Conservation (phyloP, 2,329 filamentous ascomycete species). For the Beauveria scarabaeidicola region DNA sequence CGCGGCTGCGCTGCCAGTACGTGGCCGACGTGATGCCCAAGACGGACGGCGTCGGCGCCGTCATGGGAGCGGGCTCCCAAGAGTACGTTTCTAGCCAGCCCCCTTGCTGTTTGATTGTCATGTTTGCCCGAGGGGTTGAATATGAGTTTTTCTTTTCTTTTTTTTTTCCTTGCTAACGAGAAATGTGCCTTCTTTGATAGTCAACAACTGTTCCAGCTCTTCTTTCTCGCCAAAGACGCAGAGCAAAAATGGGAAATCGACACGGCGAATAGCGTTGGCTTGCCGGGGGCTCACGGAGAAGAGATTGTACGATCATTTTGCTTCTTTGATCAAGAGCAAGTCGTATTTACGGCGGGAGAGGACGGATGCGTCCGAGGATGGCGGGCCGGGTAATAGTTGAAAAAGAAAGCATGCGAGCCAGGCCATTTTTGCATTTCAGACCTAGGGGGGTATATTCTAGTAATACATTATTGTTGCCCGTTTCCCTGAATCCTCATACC, state of each 20-base stretch:
- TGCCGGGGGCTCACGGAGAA: slow-evolving; percentile 53
- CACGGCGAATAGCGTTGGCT: slow-evolving; percentile 45
- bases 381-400: slow-evolving; percentile 27
- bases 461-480: background rate
- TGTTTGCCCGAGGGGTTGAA: slow-evolving; percentile 13
- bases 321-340: slow-evolving; percentile 51
- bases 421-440: background rate
- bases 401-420: slow-evolving; percentile 13
- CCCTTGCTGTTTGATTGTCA: background rate
- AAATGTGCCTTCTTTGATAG: slow-evolving; percentile 24
- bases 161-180: background rate
- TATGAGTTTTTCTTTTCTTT: background rate
- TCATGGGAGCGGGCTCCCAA: slow-evolving; percentile 58
- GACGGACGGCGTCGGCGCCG: slow-evolving; percentile 47
- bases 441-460: slow-evolving; percentile 4
- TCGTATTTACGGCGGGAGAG: slow-evolving; percentile 51
- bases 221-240: slow-evolving; percentile 46
- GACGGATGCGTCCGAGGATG: slow-evolving; percentile 51
- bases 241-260: slow-evolving; percentile 45
- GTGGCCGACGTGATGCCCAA: slow-evolving; percentile 58
- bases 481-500: background rate
- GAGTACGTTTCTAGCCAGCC: slow-evolving; percentile 42
- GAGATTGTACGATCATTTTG: slow-evolving; percentile 58
- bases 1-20: slow-evolving; percentile 62
- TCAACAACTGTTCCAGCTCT: slow-evolving; percentile 48